phyloP scores from a whole-genome alignment of 108 stramenopile species.

The Stephanodiscus minutulus region DNA sequence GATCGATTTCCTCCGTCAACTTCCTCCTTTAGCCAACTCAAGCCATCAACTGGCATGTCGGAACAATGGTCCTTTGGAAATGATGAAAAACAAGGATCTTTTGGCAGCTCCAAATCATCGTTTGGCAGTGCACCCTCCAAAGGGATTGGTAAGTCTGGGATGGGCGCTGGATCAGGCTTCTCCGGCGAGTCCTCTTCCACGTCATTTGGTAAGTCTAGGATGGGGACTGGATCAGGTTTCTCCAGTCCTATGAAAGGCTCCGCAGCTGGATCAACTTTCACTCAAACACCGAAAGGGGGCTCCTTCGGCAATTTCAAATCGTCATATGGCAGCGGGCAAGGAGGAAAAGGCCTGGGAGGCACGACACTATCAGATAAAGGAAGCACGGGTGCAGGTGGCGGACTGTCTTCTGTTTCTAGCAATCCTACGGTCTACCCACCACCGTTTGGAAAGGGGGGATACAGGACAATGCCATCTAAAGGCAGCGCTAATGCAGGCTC shows the following conservation, averaged over 20 bases:
- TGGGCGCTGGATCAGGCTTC: slow-evolving; percentile 6
- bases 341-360: not conserved
- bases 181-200: not conserved
- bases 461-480: slow-evolving; percentile 4
- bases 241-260: not conserved
- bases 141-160: slow-evolving; percentile 5
- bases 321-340: not conserved
- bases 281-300: slow-evolving; percentile 4
- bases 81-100: not conserved
- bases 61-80: not conserved
- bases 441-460: not conserved
- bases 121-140: not conserved
- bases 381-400: not conserved
- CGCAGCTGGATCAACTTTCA: slow-evolving; percentile 6
- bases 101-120: slow-evolving; percentile 3
- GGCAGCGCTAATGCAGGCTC: not conserved
- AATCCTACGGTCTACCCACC: slow-evolving; percentile 1
- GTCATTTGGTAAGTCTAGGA: not conserved
- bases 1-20: not conserved
- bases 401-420: not conserved
- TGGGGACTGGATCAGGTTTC: no score
- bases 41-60: not conserved
- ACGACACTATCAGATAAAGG: not conserved
- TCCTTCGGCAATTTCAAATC: not conserved
- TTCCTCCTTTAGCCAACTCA: not conserved